These are phyloP conservation scores for Clitopilus passeckerianus DNA, from an alignment of 768 basidiomycete species.

Conservation along the genomic window DNA sequence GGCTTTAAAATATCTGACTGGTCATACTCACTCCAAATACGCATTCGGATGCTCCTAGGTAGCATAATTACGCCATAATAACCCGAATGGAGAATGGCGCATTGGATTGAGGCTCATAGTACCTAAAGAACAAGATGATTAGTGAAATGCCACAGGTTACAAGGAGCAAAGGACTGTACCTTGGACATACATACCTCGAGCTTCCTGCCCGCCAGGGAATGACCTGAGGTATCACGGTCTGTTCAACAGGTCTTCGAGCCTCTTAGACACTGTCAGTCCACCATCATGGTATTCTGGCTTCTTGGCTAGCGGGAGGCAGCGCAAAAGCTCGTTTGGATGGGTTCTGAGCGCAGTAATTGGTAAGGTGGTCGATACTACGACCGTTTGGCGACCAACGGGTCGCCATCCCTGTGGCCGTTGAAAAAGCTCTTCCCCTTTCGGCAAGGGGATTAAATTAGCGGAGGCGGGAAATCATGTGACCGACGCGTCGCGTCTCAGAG, in stretches of 20 bases:
- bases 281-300: slow-evolving; percentile 8
- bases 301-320: not conserved
- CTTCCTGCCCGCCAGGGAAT: slow-evolving; percentile 18
- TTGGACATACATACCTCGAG: slow-evolving; percentile 22
- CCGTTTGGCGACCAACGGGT: no score
- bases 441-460: no score
- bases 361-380: no score
- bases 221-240: slow-evolving; percentile 21
- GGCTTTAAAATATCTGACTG: not conserved
- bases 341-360: not conserved
- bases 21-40: not conserved
- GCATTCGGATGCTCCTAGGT: not conserved
- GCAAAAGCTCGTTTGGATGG: not conserved
- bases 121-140: not conserved
- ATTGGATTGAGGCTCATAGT: not conserved
- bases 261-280: slow-evolving; percentile 21
- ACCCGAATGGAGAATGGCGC: not conserved
- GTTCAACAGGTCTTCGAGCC: slow-evolving; percentile 21
- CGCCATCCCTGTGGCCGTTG: no score
- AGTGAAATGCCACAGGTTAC: no score
- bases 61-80: not conserved
- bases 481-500: no score
- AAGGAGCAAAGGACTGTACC: slow-evolving; percentile 9
- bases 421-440: no score
- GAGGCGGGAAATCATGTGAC: no score